Evolutionary conservation across 1,284 basidiomycete genomes (phyloP).

Genomic region (Ustilago bromivora): DNA sequence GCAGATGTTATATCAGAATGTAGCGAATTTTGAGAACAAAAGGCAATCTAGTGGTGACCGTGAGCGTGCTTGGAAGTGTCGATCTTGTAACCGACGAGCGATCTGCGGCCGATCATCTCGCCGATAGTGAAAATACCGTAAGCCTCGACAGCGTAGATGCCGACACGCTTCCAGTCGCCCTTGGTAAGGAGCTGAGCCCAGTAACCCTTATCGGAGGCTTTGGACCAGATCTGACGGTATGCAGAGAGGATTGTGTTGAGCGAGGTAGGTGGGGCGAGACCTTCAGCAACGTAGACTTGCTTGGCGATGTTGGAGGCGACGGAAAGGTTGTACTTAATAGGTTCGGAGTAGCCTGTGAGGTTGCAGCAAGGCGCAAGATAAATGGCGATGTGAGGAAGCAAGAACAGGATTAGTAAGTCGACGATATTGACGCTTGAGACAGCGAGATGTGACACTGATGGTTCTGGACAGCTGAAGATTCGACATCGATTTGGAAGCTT

Average conservation of each 20-base stretch:
- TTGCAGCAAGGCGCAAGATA: neutral
- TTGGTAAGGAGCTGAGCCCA: conserved; percentile 79
- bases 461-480: neutral
- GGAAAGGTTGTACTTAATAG: conserved; percentile 70
- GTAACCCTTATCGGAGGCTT: conserved; percentile 77
- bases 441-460: neutral
- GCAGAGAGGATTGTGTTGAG: conserved; percentile 77
- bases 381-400: neutral
- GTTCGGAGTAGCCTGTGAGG: conserved; percentile 52
- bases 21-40: neutral
- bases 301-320: conserved; percentile 86
- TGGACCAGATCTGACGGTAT: conserved; percentile 80
- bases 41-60: conserved; percentile 48
- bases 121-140: conserved; percentile 81
- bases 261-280: conserved; percentile 83
- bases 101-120: conserved; percentile 65
- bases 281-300: conserved; percentile 90
- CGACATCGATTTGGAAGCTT: neutral
- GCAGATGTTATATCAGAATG: conserved; percentile 1
- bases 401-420: neutral
- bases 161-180: conserved; percentile 81
- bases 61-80: conserved; percentile 54
- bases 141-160: conserved; percentile 87
- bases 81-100: conserved; percentile 63
- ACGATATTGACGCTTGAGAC: neutral